Evolutionary conservation across 345 rosid species (phyloP).

Genomic region (Syzygium aqueum): DNA sequence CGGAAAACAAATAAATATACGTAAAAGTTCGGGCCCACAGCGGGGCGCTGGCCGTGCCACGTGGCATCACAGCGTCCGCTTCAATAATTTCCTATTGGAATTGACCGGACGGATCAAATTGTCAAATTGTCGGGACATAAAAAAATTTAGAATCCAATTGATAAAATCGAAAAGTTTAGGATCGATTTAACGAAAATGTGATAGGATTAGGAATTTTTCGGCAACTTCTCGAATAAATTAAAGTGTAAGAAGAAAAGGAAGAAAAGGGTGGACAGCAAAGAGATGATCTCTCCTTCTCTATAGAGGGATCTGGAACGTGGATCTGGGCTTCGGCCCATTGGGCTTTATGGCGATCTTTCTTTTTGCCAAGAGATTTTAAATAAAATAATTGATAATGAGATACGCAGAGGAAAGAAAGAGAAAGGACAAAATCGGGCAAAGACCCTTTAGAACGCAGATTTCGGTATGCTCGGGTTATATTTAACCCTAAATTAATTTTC

Average conservation of each 20-base stretch:
- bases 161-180: too few relatives aligned
- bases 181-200: too few relatives aligned
- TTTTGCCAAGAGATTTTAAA: background rate
- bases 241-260: background rate
- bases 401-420: background rate
- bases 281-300: background rate
- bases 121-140: too few relatives aligned
- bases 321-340: background rate
- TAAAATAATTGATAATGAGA: background rate
- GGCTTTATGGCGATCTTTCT: background rate
- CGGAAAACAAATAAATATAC: too few relatives aligned
- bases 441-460: background rate
- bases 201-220: too few relatives aligned
- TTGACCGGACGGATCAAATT: too few relatives aligned
- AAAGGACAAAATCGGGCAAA: background rate
- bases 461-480: fast-evolving
- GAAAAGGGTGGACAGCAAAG: background rate
- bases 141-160: too few relatives aligned
- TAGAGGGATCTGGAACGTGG: background rate
- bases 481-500: background rate
- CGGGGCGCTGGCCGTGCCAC: too few relatives aligned
- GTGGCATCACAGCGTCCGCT: too few relatives aligned
- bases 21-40: too few relatives aligned
- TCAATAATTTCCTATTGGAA: too few relatives aligned
- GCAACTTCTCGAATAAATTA: background rate